Evolutionary conservation across 495 filamentous ascomycete species (phyloP).

Genomic region (Bombardia bombarda): DNA sequence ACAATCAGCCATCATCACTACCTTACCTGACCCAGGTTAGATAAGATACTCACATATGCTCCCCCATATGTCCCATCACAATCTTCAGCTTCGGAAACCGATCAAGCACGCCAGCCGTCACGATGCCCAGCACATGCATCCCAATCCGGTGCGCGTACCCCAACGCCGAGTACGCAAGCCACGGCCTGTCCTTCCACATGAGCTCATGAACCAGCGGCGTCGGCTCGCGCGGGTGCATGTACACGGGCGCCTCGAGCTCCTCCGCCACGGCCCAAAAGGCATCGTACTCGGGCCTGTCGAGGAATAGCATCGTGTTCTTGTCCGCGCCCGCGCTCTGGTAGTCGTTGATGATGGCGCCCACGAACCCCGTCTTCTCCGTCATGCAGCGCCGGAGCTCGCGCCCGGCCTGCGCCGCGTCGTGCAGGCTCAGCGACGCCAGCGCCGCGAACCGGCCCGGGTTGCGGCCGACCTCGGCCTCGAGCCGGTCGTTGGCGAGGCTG

Average conservation of each 20-base stretch:
- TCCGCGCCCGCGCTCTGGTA: constrained; percentile 34
- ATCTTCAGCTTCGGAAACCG: constrained; percentile 50
- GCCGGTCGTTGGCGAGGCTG: constrained; percentile 41
- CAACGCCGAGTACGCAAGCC: constrained; percentile 24
- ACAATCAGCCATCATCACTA: no score
- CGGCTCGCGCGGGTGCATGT: constrained; percentile 47
- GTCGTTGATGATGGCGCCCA: constrained; percentile 49
- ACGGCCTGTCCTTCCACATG: constrained; percentile 32
- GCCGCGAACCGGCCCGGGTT: constrained; percentile 43
- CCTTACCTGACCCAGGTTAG: no score
- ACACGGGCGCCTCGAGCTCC: constrained; percentile 47
- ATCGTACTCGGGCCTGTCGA: constrained; percentile 36
- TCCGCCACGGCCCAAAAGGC: constrained; percentile 40
- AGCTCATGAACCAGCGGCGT: constrained; percentile 27
- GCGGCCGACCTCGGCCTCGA: constrained; percentile 38
- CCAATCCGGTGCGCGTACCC: constrained; percentile 31
- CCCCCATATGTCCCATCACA: constrained; percentile 58
- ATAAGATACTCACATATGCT: no score
- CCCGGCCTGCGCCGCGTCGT: constrained; percentile 35
- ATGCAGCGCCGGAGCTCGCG: constrained; percentile 42
- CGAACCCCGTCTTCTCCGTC: constrained; percentile 33
- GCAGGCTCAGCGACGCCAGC: constrained; percentile 47
- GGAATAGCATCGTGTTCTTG: constrained; percentile 27
- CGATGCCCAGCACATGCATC: constrained; percentile 28
- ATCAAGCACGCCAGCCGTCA: constrained; percentile 36